Conservation (phyloP, 2,329 filamentous ascomycete genomes). For the Penicillium hordei region DNA sequence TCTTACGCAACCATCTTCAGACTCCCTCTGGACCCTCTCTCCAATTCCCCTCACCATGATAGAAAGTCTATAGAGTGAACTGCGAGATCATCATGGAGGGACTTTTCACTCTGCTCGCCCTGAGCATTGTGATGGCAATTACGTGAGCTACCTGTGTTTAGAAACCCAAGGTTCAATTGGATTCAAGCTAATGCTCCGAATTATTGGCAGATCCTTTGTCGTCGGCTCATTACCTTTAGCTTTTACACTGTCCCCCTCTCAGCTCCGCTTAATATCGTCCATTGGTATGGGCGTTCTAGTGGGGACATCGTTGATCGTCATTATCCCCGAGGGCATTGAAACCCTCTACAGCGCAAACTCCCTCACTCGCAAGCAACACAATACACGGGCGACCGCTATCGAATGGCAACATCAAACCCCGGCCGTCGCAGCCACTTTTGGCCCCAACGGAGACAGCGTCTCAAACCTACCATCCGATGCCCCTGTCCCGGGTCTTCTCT, state of each 20-base stretch:
- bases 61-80: constrained; percentile 28
- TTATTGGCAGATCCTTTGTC: constrained; percentile 74
- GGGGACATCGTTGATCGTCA: constrained; percentile 91
- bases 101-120: constrained; percentile 62
- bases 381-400: constrained; percentile 28
- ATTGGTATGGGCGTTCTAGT: constrained; percentile 92
- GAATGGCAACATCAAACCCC: constrained; percentile 32
- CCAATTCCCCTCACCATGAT: constrained; percentile 25
- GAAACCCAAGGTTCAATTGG: neutral
- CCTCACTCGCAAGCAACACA: constrained; percentile 34
- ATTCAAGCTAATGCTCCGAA: constrained; percentile 6
- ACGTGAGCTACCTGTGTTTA: constrained; percentile 50
- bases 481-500: constrained; percentile 15
- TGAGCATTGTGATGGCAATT: constrained; percentile 66
- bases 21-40: neutral
- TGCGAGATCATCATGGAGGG: constrained; percentile 56
- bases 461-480: constrained; percentile 2
- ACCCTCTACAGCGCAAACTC: constrained; percentile 67
- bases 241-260: constrained; percentile 80
- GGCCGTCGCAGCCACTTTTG: constrained; percentile 14
- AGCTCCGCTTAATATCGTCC: constrained; percentile 84
- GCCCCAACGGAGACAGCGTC: constrained; percentile 1
- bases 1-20: constrained; percentile 6
- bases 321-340: constrained; percentile 95
- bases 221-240: constrained; percentile 88